A percentile compares a stretch with the other conserved stretches of the same genome.
phyloP scores from a whole-genome alignment of 495 filamentous ascomycete genomes.

The Penicillium canescens region DNA sequence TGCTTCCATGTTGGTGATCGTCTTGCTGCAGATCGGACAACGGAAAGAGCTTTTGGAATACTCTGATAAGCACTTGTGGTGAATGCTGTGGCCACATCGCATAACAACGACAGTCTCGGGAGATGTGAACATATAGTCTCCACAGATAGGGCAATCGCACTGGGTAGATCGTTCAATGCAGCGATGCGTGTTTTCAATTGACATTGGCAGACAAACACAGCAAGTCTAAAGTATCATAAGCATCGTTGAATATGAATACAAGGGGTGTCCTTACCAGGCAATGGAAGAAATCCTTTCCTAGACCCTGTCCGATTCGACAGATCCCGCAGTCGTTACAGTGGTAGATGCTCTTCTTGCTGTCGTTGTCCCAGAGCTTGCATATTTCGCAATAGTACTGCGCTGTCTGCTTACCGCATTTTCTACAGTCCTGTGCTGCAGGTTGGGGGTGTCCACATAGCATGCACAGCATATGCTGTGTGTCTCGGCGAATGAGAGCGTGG shows the following conservation, averaged over 20 bases:
- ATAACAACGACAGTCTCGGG: conserved; percentile 87
- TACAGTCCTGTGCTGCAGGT: conserved; percentile 74
- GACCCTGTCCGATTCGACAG: conserved; percentile 83
- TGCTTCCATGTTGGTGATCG: conserved; percentile 93
- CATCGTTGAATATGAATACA: background rate
- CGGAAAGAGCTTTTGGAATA: conserved; percentile 87
- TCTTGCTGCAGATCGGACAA: conserved; percentile 93
- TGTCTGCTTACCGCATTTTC: conserved; percentile 69
- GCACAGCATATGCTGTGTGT: conserved; percentile 95
- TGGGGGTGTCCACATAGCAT: conserved; percentile 93
- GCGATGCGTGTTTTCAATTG: conserved; percentile 76
- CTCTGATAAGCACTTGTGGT: conserved; percentile 79
- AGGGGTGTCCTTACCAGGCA: conserved; percentile 75
- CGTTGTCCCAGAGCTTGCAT: conserved; percentile 97
- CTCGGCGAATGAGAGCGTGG: conserved; percentile 75
- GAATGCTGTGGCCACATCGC: conserved; percentile 95
- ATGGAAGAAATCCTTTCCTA: conserved; percentile 96
- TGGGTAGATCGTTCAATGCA: conserved; percentile 95
- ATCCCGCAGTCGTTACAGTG: conserved; percentile 97
- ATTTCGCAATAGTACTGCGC: conserved; percentile 94
- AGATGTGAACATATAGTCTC: conserved; percentile 97
- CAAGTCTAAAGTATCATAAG: conserved; percentile 63
- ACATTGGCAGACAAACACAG: conserved; percentile 86
- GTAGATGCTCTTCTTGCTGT: conserved; percentile 87
- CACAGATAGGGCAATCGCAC: conserved; percentile 97